Evolutionary conservation across 352 stramenopile species (phyloP), one percentile per base, ranked within the genome.

Genomic region (Aphanomyces stellatus): DNA sequence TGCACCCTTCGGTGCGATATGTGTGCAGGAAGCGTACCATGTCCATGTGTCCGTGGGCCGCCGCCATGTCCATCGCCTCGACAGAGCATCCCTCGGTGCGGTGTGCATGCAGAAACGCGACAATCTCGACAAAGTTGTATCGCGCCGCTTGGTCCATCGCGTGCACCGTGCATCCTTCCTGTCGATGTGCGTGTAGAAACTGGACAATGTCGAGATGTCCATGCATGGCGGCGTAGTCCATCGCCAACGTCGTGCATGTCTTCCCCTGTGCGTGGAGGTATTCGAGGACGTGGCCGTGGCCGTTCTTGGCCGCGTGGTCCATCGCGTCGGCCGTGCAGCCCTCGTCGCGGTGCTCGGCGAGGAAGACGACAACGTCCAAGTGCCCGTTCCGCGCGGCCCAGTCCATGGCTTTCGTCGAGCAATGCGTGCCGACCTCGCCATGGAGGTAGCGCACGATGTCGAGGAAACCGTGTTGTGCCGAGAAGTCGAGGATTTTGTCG

Each of bases 401-500:
- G 28, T 66, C 48, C 59, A 66, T 55, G 8, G 53, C 53, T 42
- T 62, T 48, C 19, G 46, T 53, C 11, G 46, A 28, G 46, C 46
- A 53, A 11, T 11, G 37, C n/a, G n/a, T 19, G n/a, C 37, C 37
- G 11, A 46, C 37, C 11, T 46, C 2, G 13, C n/a, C 37, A 53
- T 64, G 30, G 15, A 64, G 30, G 41, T 51, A 64, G 10, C 56
- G 56, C 15, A 64, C 56, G 37, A 64, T n/a, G 30, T 64, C 56
- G 30, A 64, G 56, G 41, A 30, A 49, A 0, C 74, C 74, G 30
- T 76, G 71, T 46, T 71, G 71, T 17, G 79, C 73, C 4, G 74
- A 77, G n/a, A 56, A 72, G 31, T 79, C 72, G 71, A 85, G 78
- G 4, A 76, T 75, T n/a, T 62, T 49, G 22, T 61, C 64, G 0